These are phyloP conservation scores for Malus hybrid DNA, from an alignment of 331 rosid genomes.

Conservation along the genomic window DNA sequence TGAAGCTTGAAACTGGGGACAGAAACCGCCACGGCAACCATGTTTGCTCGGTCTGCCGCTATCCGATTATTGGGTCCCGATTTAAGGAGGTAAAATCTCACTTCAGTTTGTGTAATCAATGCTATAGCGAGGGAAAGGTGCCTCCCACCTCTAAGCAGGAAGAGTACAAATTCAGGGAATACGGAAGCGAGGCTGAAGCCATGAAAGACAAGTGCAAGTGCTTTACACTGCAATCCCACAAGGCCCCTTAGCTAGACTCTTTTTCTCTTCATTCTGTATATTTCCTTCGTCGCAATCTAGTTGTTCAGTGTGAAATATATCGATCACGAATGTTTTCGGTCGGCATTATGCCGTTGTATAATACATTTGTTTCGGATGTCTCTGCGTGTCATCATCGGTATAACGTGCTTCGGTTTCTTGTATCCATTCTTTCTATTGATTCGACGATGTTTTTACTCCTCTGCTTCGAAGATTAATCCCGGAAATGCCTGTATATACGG, in stretches of 20 bases:
- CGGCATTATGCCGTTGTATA: slow-evolving; percentile 27
- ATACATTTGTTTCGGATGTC: slow-evolving; percentile 14
- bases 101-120: slow-evolving; percentile 45
- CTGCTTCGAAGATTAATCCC: too few species aligned
- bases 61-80: slow-evolving; percentile 42
- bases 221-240: slow-evolving; percentile 30
- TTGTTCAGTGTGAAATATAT: slow-evolving; percentile 30
- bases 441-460: too few species aligned
- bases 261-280: slow-evolving; percentile 11
- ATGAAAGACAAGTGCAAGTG: slow-evolving; percentile 44
- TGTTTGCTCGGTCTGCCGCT: slow-evolving; percentile 42
- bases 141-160: slow-evolving; percentile 42
- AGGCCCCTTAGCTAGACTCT: slow-evolving; percentile 11
- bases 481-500: too few species aligned
- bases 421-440: too few species aligned
- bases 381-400: not conserved
- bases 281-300: slow-evolving; percentile 9
- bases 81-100: slow-evolving; percentile 41
- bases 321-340: slow-evolving; percentile 22
- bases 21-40: slow-evolving; percentile 43
- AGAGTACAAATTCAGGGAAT: slow-evolving; percentile 45
- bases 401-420: not conserved
- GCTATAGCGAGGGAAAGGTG: slow-evolving; percentile 52
- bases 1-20: slow-evolving; percentile 43
- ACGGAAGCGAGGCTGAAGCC: slow-evolving; percentile 34